phyloP scores from a whole-genome alignment of 768 basidiomycete species.

The Russula brevipes region DNA sequence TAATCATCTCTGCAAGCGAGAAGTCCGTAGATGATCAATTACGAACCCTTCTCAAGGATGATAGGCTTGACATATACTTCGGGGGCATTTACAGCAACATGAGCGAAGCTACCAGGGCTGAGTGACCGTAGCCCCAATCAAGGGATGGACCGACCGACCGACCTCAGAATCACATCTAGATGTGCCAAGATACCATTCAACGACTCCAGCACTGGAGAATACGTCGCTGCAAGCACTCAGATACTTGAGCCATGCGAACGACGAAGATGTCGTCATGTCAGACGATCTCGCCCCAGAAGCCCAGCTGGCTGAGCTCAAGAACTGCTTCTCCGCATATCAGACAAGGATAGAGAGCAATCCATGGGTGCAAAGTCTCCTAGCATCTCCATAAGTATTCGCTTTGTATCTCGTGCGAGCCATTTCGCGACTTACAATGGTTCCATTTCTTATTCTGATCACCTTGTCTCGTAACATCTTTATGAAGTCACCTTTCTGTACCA shows the following conservation, averaged over 20 bases:
- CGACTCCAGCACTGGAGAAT: slow-evolving; percentile 80
- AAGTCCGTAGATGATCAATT: not conserved
- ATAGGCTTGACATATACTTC: slow-evolving; percentile 85
- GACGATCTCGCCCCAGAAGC: slow-evolving; percentile 37
- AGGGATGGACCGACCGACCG: not conserved
- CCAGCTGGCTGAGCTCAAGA: slow-evolving; percentile 46
- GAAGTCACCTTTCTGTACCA: not conserved
- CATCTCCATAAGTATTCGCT: slow-evolving; percentile 32
- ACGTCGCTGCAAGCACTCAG: slow-evolving; percentile 60
- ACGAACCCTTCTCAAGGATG: slow-evolving; percentile 66
- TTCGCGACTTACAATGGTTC: no score
- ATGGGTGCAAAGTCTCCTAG: slow-evolving; percentile 67
- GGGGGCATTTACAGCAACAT: slow-evolving; percentile 82
- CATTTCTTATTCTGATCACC: no score
- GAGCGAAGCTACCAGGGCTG: slow-evolving; percentile 63
- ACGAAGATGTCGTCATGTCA: slow-evolving; percentile 47
- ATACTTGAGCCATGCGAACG: slow-evolving; percentile 19
- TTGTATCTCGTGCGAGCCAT: not conserved
- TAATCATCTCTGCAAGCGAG: not conserved
- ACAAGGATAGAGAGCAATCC: slow-evolving; percentile 68
- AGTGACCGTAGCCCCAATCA: not conserved
- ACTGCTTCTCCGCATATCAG: slow-evolving; percentile 59
- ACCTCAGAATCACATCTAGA: slow-evolving; percentile 89
- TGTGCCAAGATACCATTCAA: slow-evolving; percentile 83
- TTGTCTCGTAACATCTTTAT: no score